phyloP scores from a whole-genome alignment of 805 yeast species.

The Wickerhamomyces chambardii region DNA sequence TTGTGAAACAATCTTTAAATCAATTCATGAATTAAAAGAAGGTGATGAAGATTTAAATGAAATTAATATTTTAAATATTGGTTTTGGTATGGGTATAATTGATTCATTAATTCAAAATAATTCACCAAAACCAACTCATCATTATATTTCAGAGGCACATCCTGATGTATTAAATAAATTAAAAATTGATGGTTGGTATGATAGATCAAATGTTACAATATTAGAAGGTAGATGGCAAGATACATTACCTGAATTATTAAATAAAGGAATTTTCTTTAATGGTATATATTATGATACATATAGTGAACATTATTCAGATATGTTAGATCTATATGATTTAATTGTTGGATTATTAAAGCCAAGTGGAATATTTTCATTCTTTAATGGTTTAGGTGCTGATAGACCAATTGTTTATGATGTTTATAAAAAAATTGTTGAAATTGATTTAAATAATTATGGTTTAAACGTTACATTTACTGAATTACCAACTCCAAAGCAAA shows the following conservation, averaged over 20 bases:
- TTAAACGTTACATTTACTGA: slow-evolving; percentile 48
- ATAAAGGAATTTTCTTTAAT: slow-evolving; percentile 65
- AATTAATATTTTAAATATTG: slow-evolving; percentile 65
- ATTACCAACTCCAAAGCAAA: slow-evolving; percentile 34
- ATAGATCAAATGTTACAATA: slow-evolving; percentile 59
- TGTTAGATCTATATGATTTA: slow-evolving; percentile 76
- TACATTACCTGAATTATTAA: slow-evolving; percentile 53
- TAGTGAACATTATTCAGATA: slow-evolving; percentile 84
- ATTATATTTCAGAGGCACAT: slow-evolving; percentile 91
- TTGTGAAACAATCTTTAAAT: slow-evolving; percentile 59
- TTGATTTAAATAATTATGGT: slow-evolving; percentile 78
- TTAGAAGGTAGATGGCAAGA: slow-evolving; percentile 95
- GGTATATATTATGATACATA: slow-evolving; percentile 94
- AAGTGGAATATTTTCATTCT: slow-evolving; percentile 79
- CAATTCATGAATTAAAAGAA: slow-evolving; percentile 21
- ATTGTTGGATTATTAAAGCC: slow-evolving; percentile 79
- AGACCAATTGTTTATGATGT: slow-evolving; percentile 73
- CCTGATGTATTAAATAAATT: slow-evolving; percentile 77
- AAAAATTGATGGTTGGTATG: slow-evolving; percentile 75
- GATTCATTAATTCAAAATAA: slow-evolving; percentile 62
- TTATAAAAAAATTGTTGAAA: slow-evolving; percentile 70
- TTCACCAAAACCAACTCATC: slow-evolving; percentile 55
- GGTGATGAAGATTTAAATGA: slow-evolving; percentile 27
- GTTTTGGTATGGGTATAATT: slow-evolving; percentile 96
- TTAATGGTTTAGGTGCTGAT: slow-evolving; percentile 87